Percentiles rank a stretch among this genome's conserved stretches.
phyloP scores from a whole-genome alignment of 2,329 filamentous ascomycete species.

The Pseudogymnoascus sp. region DNA sequence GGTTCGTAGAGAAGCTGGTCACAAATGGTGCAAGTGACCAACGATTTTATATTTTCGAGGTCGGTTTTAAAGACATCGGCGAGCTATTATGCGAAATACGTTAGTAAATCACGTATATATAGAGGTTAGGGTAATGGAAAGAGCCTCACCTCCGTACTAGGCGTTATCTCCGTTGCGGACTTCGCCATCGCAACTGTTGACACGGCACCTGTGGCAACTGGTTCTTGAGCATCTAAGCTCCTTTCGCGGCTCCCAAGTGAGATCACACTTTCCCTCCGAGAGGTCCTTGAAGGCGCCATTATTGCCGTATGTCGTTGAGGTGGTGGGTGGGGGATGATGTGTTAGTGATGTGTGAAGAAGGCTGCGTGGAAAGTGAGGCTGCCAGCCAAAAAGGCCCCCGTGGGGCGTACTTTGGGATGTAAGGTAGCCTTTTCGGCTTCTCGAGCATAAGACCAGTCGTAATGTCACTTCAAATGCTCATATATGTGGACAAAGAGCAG shows the following conservation, averaged over 20 bases:
- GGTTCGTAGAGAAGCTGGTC: constrained; percentile 62
- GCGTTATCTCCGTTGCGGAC: constrained; percentile 11
- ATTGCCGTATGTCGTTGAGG: background rate
- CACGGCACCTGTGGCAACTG: background rate
- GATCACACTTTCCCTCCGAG: constrained; percentile 5
- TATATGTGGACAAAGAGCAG: constrained; percentile 1
- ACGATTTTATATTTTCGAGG: constrained; percentile 51
- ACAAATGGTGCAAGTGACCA: constrained; percentile 62
- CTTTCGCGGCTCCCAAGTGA: background rate
- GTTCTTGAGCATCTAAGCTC: background rate
- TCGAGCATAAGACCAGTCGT: background rate
- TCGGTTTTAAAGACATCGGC: constrained; percentile 34
- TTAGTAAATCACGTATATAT: constrained; percentile 5
- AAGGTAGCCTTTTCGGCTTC: background rate
- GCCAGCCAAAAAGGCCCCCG: background rate
- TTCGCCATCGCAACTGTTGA: constrained; percentile 11
- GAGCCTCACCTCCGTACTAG: constrained; percentile 17
- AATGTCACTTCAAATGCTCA: background rate
- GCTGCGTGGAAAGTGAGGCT: constrained; percentile 3
- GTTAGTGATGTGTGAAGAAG: background rate
- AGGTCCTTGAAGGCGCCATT: constrained; percentile 17
- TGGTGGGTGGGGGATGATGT: background rate
- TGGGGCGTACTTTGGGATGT: background rate
- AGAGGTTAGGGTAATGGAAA: background rate
- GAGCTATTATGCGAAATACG: constrained; percentile 17